Conservation (phyloP, 805 yeast species). For the Wickerhamiella nectarea region DNA sequence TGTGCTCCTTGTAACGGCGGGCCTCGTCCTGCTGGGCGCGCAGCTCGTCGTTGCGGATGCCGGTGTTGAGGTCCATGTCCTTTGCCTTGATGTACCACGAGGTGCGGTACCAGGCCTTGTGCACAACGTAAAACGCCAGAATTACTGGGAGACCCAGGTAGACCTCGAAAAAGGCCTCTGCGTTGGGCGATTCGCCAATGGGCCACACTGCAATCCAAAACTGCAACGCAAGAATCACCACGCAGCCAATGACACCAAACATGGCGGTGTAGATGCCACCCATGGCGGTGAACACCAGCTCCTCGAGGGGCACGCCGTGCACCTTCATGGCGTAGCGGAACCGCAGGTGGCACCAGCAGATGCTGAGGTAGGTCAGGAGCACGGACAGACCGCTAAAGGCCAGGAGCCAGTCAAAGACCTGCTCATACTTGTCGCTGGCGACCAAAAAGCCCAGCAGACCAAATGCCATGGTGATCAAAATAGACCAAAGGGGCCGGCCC, state of each 20-base stretch:
- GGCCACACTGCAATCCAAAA: slow-evolving; percentile 69
- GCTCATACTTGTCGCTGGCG: slow-evolving; percentile 38
- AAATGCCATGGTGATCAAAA: slow-evolving; percentile 36
- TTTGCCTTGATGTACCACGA: slow-evolving; percentile 27
- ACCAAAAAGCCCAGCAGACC: slow-evolving; percentile 48
- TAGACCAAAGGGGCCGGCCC: slow-evolving; percentile 54
- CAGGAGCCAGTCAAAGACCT: slow-evolving; percentile 50
- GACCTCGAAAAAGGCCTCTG: slow-evolving; percentile 46
- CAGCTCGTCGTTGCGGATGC: slow-evolving; percentile 47
- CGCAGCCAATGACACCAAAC: slow-evolving; percentile 42
- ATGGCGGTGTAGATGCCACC: slow-evolving; percentile 51
- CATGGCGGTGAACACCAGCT: slow-evolving; percentile 48
- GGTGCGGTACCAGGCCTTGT: slow-evolving; percentile 39
- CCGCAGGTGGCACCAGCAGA: slow-evolving; percentile 46
- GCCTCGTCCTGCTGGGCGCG: slow-evolving; percentile 34
- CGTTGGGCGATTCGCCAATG: slow-evolving; percentile 31
- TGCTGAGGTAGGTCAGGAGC: slow-evolving; percentile 50
- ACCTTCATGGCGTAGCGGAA: slow-evolving; percentile 47
- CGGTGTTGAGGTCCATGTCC: slow-evolving; percentile 48
- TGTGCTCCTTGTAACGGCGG: slow-evolving; percentile 40
- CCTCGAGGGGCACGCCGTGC: slow-evolving; percentile 53
- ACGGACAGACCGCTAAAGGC: slow-evolving; percentile 53
- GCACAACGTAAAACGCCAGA: slow-evolving; percentile 40
- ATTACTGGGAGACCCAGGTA: slow-evolving; percentile 56
- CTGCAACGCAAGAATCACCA: slow-evolving; percentile 48